These are phyloP conservation scores for Sporodiniella umbellata DNA, from an alignment of 371 early-diverging fungal species.

Conservation along the genomic window DNA sequence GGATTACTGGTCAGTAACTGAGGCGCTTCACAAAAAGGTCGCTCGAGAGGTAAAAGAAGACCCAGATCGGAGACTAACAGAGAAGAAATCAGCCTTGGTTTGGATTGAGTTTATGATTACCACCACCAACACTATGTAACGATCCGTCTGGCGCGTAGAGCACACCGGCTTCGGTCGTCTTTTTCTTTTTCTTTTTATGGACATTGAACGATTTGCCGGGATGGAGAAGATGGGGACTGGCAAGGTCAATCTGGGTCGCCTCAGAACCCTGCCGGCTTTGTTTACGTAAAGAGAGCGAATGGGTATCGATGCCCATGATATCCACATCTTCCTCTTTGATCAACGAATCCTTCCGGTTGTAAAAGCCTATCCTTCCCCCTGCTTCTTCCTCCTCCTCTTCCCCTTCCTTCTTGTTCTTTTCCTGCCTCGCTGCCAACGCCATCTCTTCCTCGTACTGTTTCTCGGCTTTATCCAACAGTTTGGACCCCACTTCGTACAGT, in stretches of 20 bases:
- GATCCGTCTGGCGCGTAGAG: constrained; percentile 47
- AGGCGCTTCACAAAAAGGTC: constrained; percentile 34
- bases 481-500: constrained; percentile 53
- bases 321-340: constrained; percentile 50
- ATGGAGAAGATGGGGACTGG: constrained; percentile 26
- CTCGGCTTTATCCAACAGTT: constrained; percentile 59
- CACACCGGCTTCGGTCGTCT: constrained; percentile 42
- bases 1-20: constrained; percentile 34
- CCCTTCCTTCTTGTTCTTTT: background rate
- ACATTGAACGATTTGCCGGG: constrained; percentile 22
- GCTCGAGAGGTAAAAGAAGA: constrained; percentile 23
- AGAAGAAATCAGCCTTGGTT: no score
- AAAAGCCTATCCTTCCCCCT: constrained; percentile 6
- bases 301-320: constrained; percentile 45
- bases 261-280: constrained; percentile 27
- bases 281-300: constrained; percentile 24
- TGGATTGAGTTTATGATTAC: constrained; percentile 14
- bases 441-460: constrained; percentile 44
- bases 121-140: constrained; percentile 36
- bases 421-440: constrained; percentile 7
- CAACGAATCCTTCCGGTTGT: constrained; percentile 14
- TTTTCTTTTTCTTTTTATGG: constrained; percentile 52
- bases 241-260: constrained; percentile 22
- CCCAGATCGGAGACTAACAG: constrained; percentile 27
- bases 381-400: background rate